Evolutionary conservation across 2,329 filamentous ascomycete species (phyloP).

Genomic region (Trichoderma sp.): DNA sequence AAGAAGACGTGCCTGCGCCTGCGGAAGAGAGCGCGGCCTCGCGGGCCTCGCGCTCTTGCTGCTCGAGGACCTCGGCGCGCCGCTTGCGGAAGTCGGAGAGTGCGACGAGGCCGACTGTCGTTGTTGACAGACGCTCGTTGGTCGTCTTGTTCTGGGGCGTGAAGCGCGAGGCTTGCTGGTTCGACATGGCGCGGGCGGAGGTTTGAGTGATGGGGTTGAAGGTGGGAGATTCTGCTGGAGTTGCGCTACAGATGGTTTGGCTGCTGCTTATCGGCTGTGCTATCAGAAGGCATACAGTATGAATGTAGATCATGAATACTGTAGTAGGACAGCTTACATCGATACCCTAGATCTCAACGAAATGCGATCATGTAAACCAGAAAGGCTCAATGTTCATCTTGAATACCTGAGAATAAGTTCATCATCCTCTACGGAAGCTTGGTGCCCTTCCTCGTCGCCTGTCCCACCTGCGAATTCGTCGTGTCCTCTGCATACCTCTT

Average conservation of each 20-base stretch:
- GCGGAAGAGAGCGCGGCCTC: slow-evolving; percentile 53
- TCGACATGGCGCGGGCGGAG: slow-evolving; percentile 11
- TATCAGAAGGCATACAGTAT: background rate
- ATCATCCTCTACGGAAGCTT: slow-evolving; percentile 44
- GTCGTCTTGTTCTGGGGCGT: slow-evolving; percentile 74
- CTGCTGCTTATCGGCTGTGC: background rate
- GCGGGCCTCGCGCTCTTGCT: slow-evolving; percentile 79
- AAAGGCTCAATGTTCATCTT: no score
- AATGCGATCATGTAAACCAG: no score
- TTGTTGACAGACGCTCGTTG: slow-evolving; percentile 78
- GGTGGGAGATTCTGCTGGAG: background rate
- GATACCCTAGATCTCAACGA: background rate
- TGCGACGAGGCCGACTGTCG: slow-evolving; percentile 87
- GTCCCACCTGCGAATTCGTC: slow-evolving; percentile 62
- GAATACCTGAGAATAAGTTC: no score
- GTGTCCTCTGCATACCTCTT: slow-evolving; percentile 67
- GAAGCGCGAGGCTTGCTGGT: slow-evolving; percentile 60
- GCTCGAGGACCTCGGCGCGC: slow-evolving; percentile 89
- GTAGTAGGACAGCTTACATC: background rate
- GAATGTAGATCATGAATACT: background rate
- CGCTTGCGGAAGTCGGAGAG: slow-evolving; percentile 95
- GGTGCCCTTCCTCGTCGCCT: slow-evolving; percentile 64
- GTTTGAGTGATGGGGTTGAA: slow-evolving; percentile 35
- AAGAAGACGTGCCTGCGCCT: slow-evolving; percentile 38
- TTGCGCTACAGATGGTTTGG: background rate